Conservation (phyloP, 768 basidiomycete genomes). For the Pholiota conissans region DNA sequence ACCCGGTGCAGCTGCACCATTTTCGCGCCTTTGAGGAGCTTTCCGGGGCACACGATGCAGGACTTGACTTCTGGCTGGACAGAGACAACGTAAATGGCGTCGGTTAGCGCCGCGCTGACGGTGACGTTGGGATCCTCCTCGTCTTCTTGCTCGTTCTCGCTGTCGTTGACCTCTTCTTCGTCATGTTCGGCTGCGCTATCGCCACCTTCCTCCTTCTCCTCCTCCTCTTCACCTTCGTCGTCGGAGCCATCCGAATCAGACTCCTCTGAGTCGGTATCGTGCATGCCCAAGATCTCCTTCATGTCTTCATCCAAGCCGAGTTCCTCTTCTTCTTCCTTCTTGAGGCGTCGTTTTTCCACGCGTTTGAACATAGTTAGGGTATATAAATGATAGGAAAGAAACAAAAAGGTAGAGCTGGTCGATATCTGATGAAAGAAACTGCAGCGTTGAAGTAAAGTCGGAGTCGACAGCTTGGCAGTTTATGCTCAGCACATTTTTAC, state of each 20-base stretch:
- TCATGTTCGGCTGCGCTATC: constrained; percentile 24
- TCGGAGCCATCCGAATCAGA: constrained; percentile 45
- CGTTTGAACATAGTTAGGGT: constrained; percentile 72
- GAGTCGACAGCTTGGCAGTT: too few relatives aligned
- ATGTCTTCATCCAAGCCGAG: constrained; percentile 64
- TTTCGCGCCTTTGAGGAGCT: constrained; percentile 58
- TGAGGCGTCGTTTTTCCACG: constrained; percentile 63
- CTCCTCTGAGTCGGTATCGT: constrained; percentile 79
- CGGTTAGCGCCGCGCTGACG: constrained; percentile 56
- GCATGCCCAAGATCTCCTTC: constrained; percentile 63
- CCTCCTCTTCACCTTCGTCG: constrained; percentile 19
- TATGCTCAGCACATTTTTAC: too few relatives aligned
- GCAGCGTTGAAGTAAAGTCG: too few relatives aligned
- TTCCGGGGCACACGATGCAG: constrained; percentile 74
- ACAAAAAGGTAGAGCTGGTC: neutral
- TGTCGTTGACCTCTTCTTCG: constrained; percentile 23
- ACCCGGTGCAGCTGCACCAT: constrained; percentile 59
- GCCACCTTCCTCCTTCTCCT: constrained; percentile 27
- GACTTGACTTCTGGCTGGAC: constrained; percentile 53
- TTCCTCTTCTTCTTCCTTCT: constrained; percentile 62
- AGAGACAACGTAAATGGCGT: constrained; percentile 64
- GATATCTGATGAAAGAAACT: neutral
- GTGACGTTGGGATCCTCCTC: constrained; percentile 45
- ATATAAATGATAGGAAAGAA: neutral
- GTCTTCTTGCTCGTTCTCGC: constrained; percentile 9